phyloP scores from a whole-genome alignment of 768 basidiomycete genomes.

The Termitomyces sp. region DNA sequence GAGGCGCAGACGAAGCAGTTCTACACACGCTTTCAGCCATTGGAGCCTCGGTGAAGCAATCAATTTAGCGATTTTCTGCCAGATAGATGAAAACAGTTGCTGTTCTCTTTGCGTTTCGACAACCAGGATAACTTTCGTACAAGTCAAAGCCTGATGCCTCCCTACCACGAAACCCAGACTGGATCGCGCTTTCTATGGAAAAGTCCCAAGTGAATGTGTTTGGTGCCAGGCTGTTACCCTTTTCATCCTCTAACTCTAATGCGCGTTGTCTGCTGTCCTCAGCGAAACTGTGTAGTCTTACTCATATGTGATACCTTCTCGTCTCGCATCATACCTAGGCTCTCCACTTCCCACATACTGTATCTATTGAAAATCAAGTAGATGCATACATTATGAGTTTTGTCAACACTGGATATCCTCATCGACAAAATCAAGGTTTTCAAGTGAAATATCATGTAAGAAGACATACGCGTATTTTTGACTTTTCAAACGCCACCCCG shows the following conservation, averaged over 20 bases:
- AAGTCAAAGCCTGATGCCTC: constrained; percentile 21
- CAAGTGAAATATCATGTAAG: background rate
- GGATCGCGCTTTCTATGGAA: background rate
- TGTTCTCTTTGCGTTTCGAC: too few relatives aligned
- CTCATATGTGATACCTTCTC: background rate
- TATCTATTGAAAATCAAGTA: background rate
- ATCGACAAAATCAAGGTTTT: background rate
- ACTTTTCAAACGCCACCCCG: constrained; percentile 5
- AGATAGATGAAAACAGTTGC: background rate
- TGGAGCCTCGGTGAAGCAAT: constrained; percentile 27
- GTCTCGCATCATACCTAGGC: background rate
- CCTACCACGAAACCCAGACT: background rate
- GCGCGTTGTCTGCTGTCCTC: background rate
- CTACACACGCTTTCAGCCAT: constrained; percentile 77
- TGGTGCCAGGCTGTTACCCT: background rate
- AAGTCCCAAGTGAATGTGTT: background rate
- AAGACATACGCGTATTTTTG: background rate
- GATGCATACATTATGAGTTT: background rate
- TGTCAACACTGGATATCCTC: background rate
- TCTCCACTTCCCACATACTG: too few relatives aligned
- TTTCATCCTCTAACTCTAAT: background rate
- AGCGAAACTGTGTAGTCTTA: background rate
- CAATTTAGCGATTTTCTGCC: background rate
- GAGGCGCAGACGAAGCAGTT: constrained; percentile 82
- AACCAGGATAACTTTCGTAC: constrained; percentile 17